phyloP scores from a whole-genome alignment of 2,329 filamentous ascomycete genomes.

The Colletotrichum costaricense region DNA sequence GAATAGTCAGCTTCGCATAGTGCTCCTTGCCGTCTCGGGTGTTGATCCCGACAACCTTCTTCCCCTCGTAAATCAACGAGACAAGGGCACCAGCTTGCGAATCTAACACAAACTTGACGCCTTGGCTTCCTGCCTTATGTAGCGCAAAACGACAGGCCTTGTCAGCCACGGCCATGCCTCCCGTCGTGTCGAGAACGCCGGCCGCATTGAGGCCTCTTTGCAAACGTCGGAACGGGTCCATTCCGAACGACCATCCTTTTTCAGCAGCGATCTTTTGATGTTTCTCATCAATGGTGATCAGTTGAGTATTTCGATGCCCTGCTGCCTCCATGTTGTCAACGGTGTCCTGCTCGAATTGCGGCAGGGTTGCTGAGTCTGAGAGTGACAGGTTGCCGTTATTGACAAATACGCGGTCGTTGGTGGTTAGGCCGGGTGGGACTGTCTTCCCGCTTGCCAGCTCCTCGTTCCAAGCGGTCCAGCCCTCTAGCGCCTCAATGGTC shows the following conservation, averaged over 20 bases:
- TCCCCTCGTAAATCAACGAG: conserved; percentile 37
- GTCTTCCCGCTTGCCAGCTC: conserved; percentile 45
- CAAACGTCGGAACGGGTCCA: conserved; percentile 51
- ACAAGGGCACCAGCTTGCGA: conserved; percentile 44
- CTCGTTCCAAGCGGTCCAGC: conserved; percentile 59
- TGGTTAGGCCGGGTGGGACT: conserved; percentile 50
- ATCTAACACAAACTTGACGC: conserved; percentile 55
- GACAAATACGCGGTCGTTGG: conserved; percentile 49
- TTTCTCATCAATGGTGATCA: conserved; percentile 43
- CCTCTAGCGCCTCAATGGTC: conserved; percentile 51
- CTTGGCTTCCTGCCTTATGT: conserved; percentile 51
- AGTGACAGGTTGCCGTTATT: conserved; percentile 50
- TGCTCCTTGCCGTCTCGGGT: conserved; percentile 51
- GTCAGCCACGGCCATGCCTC: conserved; percentile 57
- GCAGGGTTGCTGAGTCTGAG: conserved; percentile 39
- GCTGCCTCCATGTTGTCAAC: conserved; percentile 49
- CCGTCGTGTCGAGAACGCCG: conserved; percentile 58
- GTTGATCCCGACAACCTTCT: conserved; percentile 48
- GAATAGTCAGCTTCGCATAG: conserved; percentile 45
- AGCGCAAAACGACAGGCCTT: conserved; percentile 58
- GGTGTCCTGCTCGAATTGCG: conserved; percentile 49
- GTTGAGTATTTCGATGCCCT: conserved; percentile 47
- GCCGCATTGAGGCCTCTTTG: conserved; percentile 42
- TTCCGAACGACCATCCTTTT: conserved; percentile 43
- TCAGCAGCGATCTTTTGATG: conserved; percentile 43